Conservation (phyloP, 306 rosid species). For the Rosa multiflora region DNA sequence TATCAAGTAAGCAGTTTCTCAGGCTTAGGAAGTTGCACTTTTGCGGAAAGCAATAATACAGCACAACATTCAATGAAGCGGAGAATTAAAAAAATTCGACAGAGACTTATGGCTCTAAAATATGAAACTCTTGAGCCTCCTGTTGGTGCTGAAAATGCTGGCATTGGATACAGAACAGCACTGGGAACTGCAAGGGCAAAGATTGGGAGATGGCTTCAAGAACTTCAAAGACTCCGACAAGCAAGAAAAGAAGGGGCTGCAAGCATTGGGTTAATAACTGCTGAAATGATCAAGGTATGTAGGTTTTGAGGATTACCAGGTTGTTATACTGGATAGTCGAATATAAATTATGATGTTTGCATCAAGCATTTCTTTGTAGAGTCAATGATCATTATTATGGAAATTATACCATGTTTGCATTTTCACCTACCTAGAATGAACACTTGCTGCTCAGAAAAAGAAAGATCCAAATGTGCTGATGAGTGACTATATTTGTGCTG, state of each 20-base stretch:
- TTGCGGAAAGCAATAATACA: constrained; percentile 56
- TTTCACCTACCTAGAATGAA: neutral
- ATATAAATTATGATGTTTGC: constrained; percentile 1
- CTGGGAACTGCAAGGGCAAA: constrained; percentile 89
- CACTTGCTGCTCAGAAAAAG: neutral
- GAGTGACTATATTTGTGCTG: neutral
- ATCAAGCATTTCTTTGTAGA: constrained; percentile 5
- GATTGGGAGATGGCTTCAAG: constrained; percentile 98
- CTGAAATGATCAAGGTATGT: constrained; percentile 93
- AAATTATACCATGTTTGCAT: neutral
- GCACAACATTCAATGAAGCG: constrained; percentile 79
- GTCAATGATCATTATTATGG: neutral
- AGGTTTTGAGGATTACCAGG: neutral
- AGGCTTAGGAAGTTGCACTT: constrained; percentile 51
- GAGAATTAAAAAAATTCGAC: constrained; percentile 91
- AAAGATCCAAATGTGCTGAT: neutral
- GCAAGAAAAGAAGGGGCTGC: constrained; percentile 99
- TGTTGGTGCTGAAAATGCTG: constrained; percentile 76
- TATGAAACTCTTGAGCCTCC: constrained; percentile 75
- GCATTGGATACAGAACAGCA: constrained; percentile 89
- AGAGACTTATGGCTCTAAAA: constrained; percentile 97
- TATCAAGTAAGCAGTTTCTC: constrained; percentile 56
- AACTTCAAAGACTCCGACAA: constrained; percentile 94
- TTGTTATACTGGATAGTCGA: neutral
- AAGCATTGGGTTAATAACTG: constrained; percentile 79